Evolutionary conservation across 78 protist species (phyloP), one percentile per base, ranked within the genome.

Genomic region (Tieghemostelium lacteum): DNA sequence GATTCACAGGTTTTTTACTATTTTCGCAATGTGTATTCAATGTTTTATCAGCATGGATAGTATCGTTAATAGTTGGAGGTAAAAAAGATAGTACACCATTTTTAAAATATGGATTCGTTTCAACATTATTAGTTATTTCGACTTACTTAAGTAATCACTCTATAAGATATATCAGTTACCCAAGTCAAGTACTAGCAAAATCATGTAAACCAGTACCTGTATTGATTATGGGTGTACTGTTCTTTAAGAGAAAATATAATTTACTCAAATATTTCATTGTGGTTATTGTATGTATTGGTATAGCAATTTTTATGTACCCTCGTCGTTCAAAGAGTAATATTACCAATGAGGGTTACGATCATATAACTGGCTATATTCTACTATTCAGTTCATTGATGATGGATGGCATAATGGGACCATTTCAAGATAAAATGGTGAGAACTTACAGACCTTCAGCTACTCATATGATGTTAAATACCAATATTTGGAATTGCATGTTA

Each of bases 141-240:
- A 80, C 88, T 34, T 80, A 61, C 36, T 31, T 80, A 33, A 60
- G 73, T 26, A 86, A 86, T 37, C 57, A 29, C 19, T 60, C 92
- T 2, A 86, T 86, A 37, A 55, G 75, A 26, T 86, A 86, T 24
- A 72, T 86, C 4, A 64, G 75, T 75, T 86, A 86, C 28, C 92
- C 92, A 45, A 86, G 83, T 4, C 92, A 86, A 29, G 85, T 73
- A 10, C 37, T 86, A 19, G 73, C 85, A 42, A 86, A 86, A 75
- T 86, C 92, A 39, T 86, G 92, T 28, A 86, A 86, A 39, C 92
- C 92, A 72, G 58, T 86, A 16, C 86, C 92, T 24, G 92, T 86
- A 26, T 24, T 86, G 1, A 26, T 86, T 2, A 86, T 86, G 92
- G 92, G 92, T 39, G 45, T 86, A 22, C 22, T 86, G 22, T 86